Evolutionary conservation across 352 stramenopile species (phyloP), one percentile per base, ranked within the genome.

Genomic region (Globisporangium yorkense): DNA sequence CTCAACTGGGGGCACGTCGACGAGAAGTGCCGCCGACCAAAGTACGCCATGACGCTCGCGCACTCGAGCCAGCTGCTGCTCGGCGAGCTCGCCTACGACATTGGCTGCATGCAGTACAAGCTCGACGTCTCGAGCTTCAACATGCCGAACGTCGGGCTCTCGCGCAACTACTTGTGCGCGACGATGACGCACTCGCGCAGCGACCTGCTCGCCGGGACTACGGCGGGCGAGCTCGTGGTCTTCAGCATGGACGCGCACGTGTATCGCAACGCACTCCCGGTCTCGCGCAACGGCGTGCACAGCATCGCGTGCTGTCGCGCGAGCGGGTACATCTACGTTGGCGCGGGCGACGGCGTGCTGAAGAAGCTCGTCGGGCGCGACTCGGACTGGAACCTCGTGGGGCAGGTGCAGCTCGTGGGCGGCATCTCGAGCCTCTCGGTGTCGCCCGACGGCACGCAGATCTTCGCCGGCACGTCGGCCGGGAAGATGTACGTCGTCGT

Each of bases 141-240:
- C 13, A 90, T 92, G 78, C 80, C 80, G 9, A 89, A 87, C 63
- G 77, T 87, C 13, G 78, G 78, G 0, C 77, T 90, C 37, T 60
- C 79, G n/a, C 72, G 83, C 3, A 87, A 65, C 18, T 92, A 89
- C 59, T 57, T 91, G 44, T 89, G 78, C 20, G 75, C 78, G 9
- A 54, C 68, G n/a, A 80, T 89, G 57, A 87, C 73, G 3, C 63
- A 66, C 18, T 63, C 72, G 4, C 85, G 77, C 1, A 78, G 60
- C 2, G 78, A 87, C 44, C 48, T 92, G 13, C 67, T 92, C 2
- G 77, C 77, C 3, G 83, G 78, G 5, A 89, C 83, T 5, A 71
- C 75, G 33, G 80, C 80, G 0, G 78, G 89, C 27, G 87, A 97
- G 54, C 70, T 97, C 35, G 82, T 96, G 0, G 83, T 97, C 7